phyloP scores from a whole-genome alignment of 2,329 filamentous ascomycete genomes.

The Orbilia quercus region DNA sequence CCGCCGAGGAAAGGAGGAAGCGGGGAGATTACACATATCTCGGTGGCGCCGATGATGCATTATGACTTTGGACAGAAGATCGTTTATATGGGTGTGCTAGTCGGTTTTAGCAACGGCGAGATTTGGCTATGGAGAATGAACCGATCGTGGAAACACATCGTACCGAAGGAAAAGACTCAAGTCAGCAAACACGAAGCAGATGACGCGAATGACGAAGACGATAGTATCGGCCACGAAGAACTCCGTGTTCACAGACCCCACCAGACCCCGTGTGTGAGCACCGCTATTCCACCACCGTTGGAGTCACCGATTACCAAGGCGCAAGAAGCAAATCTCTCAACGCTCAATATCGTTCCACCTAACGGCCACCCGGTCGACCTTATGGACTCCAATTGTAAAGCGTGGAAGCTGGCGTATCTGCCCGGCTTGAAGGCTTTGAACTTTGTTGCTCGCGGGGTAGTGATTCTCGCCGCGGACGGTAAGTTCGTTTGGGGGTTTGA shows the following conservation, averaged over 20 bases:
- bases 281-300: slow-evolving; percentile 24
- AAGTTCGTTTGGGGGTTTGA: slow-evolving; percentile 58
- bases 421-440: slow-evolving; percentile 57
- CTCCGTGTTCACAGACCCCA: slow-evolving; percentile 31
- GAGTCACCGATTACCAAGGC: slow-evolving; percentile 5
- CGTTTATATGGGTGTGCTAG: slow-evolving; percentile 57
- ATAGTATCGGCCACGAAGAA: background rate
- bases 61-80: slow-evolving; percentile 56
- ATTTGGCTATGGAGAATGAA: slow-evolving; percentile 59
- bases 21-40: slow-evolving; percentile 55
- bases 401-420: slow-evolving; percentile 57
- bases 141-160: slow-evolving; percentile 43
- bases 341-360: slow-evolving; percentile 40
- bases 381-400: slow-evolving; percentile 46
- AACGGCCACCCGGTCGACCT: slow-evolving; percentile 11
- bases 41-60: slow-evolving; percentile 57
- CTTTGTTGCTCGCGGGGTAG: slow-evolving; percentile 57
- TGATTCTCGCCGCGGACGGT: slow-evolving; percentile 56
- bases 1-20: slow-evolving; percentile 30
- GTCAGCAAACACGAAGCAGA: background rate
- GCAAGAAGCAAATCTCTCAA: slow-evolving; percentile 18
- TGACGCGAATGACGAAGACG: background rate
- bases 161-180: background rate
- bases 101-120: slow-evolving; percentile 58
- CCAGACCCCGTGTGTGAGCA: slow-evolving; percentile 49